These are phyloP conservation scores for Spinellus fusiger DNA, from an alignment of 192 early-diverging fungal genomes.

Conservation along the genomic window DNA sequence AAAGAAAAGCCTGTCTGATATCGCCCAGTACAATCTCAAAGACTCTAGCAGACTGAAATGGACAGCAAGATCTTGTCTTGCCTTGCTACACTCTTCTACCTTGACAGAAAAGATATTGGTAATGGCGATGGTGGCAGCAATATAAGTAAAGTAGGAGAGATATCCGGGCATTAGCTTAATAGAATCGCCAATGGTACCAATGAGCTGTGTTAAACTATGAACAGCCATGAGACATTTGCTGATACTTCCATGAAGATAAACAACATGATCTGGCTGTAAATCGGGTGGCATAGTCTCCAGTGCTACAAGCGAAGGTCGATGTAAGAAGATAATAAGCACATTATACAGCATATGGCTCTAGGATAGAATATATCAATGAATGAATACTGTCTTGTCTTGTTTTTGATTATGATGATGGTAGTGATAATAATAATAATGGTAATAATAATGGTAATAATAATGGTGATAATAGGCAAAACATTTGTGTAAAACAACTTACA, in stretches of 20 bases:
- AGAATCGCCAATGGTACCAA: constrained; percentile 26
- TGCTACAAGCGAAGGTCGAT: constrained; percentile 37
- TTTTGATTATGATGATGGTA: background rate
- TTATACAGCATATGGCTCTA: constrained; percentile 43
- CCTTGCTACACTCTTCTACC: constrained; percentile 28
- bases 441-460: background rate
- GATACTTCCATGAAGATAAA: constrained; percentile 34
- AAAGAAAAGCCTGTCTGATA: constrained; percentile 46
- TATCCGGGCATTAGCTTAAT: constrained; percentile 36
- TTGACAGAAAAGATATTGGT: constrained; percentile 38
- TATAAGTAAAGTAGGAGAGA: constrained; percentile 42
- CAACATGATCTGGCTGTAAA: no score
- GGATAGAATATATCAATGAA: constrained; percentile 15
- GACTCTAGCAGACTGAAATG: constrained; percentile 26
- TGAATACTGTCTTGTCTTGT: background rate
- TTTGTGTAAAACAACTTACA: background rate
- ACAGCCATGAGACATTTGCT: constrained; percentile 36
- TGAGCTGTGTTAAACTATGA: constrained; percentile 33
- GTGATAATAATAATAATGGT: background rate
- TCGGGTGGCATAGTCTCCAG: constrained; percentile 16
- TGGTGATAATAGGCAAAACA: background rate
- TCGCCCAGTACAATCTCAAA: constrained; percentile 46
- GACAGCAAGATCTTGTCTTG: constrained; percentile 33
- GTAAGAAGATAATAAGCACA: constrained; percentile 39
- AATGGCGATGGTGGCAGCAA: constrained; percentile 46